Evolutionary conservation across 1,284 basidiomycete genomes (phyloP), one percentile per base, ranked within the genome.

Genomic region (Butyriboletus appendiculatus): DNA sequence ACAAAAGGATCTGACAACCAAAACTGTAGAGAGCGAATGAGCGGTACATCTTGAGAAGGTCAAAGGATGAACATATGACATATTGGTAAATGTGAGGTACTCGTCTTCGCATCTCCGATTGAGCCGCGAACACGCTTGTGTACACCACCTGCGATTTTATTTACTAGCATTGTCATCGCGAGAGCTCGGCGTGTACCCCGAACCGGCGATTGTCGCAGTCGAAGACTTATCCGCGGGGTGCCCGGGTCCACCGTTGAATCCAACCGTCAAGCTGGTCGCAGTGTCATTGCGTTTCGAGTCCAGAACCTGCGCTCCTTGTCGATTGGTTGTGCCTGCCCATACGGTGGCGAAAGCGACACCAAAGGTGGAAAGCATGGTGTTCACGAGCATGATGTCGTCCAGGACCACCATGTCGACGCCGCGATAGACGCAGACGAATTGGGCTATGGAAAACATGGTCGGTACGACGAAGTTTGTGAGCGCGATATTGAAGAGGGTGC

Each of bases 371-470:
- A 59, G n/a, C 38, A 52, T 50, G 11, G 43, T 39, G 28, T 62
- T 59, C 7, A 38, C 33, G 28, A 56, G 14, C 12, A 60, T 35
- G 7, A 59, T 20, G 10, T 51, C 40, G 16, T 60, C 42, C 26
- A 62, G 26, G n/a, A 57, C 2, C 3, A 26, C 0, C 11, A 16
- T 18, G 24, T 30, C 6, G 14, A 28, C n/a, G 4, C 18, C 18
- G 15, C 40, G 52, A 39, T 59, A 59, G 24, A 44, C 34, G 6
- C 40, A 47, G 22, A 57, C 18, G 11, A 59, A 52, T 34, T 70
- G 68, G 8, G 45, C 57, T 14, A 71, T 55, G 16, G 69, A 70
- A 44, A 70, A 59, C 30, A 66, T 24, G 9, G 62, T 56, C 2
- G 66, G 63, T 12, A 65, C 16, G 15, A 61, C 37, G 45, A 67